These are phyloP conservation scores for Zoysia japonica DNA, from an alignment of 176 grass and related monocot species.

Conservation along the genomic window DNA sequence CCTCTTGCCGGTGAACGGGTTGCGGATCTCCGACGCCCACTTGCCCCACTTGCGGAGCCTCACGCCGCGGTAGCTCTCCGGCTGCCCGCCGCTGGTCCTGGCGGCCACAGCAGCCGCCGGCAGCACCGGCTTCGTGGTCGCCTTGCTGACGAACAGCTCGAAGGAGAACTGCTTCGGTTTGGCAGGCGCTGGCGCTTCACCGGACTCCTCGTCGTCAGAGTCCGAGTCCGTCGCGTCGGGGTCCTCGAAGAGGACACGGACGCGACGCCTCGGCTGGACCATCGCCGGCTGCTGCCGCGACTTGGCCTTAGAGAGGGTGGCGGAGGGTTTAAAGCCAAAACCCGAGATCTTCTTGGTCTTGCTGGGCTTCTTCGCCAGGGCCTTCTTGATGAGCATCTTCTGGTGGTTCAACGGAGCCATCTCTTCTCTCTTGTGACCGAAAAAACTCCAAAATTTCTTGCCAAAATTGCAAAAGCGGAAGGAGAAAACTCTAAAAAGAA, in stretches of 20 bases:
- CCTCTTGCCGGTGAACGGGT: conserved; percentile 71
- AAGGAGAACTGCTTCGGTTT: conserved; percentile 48
- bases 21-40: conserved; percentile 94
- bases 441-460: conserved; percentile 39
- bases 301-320: conserved; percentile 22
- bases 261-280: conserved; percentile 33
- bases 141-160: conserved; percentile 50
- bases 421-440: neutral
- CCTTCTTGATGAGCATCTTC: conserved; percentile 37
- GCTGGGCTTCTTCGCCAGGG: conserved; percentile 34
- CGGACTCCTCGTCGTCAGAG: conserved; percentile 44
- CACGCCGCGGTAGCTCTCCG: conserved; percentile 59
- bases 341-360: conserved; percentile 46
- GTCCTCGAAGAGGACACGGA: conserved; percentile 74
- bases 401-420: conserved; percentile 49
- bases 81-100: conserved; percentile 14
- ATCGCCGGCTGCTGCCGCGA: neutral
- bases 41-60: conserved; percentile 90
- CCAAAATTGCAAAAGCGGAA: conserved; percentile 58
- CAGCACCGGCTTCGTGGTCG: neutral
- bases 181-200: accelerated
- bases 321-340: conserved; percentile 47
- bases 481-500: conserved; percentile 41
- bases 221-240: conserved; percentile 80
- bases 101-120: conserved; percentile 21